Evolutionary conservation across 805 yeast species (phyloP), one percentile per base, ranked within the genome.

Genomic region (Zygoascus biomembranicola): DNA sequence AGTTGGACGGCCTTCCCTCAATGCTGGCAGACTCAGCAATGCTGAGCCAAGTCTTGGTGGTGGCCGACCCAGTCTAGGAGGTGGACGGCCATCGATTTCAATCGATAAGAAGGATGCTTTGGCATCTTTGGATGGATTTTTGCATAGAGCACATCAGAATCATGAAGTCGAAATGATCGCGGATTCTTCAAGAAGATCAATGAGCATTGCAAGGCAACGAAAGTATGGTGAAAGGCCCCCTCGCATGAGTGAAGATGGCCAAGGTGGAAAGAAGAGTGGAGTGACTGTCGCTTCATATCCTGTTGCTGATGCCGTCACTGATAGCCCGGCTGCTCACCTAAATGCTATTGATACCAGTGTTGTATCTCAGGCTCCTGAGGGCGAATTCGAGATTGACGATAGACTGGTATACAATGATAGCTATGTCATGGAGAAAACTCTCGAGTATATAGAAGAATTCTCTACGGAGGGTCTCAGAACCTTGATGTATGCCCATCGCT

Each of bases 401-500:
- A 74, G 73, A 31, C 64, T 87, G 20, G 73, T 87, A 9, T 65
- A 76, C 18, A 85, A 88, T 61, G 95, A 88, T 14, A 89, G 82
- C 57, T 87, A 80, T 62, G 73, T 92, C 3, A 64, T 90, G 41
- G 97, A 90, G 65, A 81, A 80, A 58, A 92, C 98, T 0, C 72
- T 95, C 53, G 87, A 88, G 61, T 96, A 95, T 58, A 80, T 94
- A 55, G 98, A 94, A 61, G 95, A 88, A 55, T 94, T 90, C 68
- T 90, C 97, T 0, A 85, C 95, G 0, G 97, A 92, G 58, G 99
- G 99, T 1, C 73, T 94, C 54, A 78, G 99, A 64, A 94, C 99
- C 0, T 76, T 94, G 59, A 66, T 94, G 57, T 94, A 90, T 66
- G 83, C 90, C 2, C 89, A 80, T 70, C 81, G 79, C 61, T 86